A percentile compares a stretch with the other conserved stretches of the same genome.
These are phyloP conservation scores for Solanum corneliomulleri DNA, from an alignment of 257 asterid species.

Conservation along the genomic window DNA sequence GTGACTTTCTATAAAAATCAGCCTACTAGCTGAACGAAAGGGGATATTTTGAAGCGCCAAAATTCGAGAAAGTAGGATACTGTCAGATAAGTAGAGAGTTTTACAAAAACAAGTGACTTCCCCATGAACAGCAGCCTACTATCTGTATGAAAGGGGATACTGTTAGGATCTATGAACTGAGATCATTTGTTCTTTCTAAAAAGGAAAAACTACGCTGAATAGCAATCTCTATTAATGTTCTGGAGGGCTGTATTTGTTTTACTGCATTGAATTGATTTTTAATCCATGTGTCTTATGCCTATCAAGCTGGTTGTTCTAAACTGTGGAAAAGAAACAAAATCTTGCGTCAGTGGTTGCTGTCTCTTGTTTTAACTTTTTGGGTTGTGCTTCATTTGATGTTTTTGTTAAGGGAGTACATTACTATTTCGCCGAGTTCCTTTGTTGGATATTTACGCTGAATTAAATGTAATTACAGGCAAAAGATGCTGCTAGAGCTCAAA, in stretches of 20 bases:
- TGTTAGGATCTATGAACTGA: neutral
- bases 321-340: neutral
- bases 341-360: neutral
- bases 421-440: neutral
- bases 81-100: neutral
- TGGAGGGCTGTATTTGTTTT: neutral
- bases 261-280: neutral
- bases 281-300: neutral
- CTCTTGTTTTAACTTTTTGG: neutral
- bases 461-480: constrained; percentile 50
- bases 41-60: neutral
- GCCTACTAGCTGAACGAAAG: neutral
- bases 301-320: neutral
- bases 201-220: neutral
- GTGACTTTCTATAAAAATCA: neutral
- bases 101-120: neutral
- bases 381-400: neutral
- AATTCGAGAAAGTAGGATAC: neutral
- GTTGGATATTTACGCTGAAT: neutral
- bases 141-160: neutral
- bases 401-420: neutral
- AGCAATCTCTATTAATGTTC: neutral
- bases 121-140: neutral
- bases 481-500: constrained; percentile 60
- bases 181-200: neutral